A percentile compares a stretch with the other conserved stretches of the same genome.
phyloP scores from a whole-genome alignment of 2,329 filamentous ascomycete genomes.

The Pyrenochaeta sp. region DNA sequence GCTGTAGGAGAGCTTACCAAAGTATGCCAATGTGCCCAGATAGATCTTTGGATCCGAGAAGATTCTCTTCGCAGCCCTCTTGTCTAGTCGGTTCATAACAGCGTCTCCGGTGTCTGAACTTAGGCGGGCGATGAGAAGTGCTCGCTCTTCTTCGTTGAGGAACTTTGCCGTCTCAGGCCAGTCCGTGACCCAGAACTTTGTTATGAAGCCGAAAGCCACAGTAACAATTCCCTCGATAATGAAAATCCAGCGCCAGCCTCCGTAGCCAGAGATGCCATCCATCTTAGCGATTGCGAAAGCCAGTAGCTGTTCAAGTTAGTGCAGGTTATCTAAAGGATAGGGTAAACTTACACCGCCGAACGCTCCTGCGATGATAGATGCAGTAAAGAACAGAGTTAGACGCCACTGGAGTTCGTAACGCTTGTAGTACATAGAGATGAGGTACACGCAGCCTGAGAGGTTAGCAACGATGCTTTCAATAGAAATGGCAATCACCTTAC shows the following conservation, averaged over 20 bases:
- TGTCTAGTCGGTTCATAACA: slow-evolving; percentile 63
- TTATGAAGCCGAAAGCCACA: slow-evolving; percentile 48
- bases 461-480: slow-evolving; percentile 3
- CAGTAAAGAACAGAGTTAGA: slow-evolving; percentile 51
- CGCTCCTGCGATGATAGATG: slow-evolving; percentile 51
- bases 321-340: not conserved
- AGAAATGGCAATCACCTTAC: slow-evolving; percentile 10
- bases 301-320: slow-evolving; percentile 35
- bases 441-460: slow-evolving; percentile 35
- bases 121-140: slow-evolving; percentile 38
- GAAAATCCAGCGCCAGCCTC: slow-evolving; percentile 47
- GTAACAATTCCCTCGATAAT: slow-evolving; percentile 43
- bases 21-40: slow-evolving; percentile 29
- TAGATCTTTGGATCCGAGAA: slow-evolving; percentile 47
- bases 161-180: slow-evolving; percentile 51
- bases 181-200: slow-evolving; percentile 62
- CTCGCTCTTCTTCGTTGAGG: slow-evolving; percentile 33
- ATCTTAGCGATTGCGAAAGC: slow-evolving; percentile 65
- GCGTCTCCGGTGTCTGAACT: slow-evolving; percentile 38
- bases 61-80: slow-evolving; percentile 55
- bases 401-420: slow-evolving; percentile 53
- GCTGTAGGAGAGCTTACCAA: slow-evolving; percentile 15
- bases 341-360: slow-evolving; percentile 47
- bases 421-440: slow-evolving; percentile 52
- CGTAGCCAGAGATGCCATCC: slow-evolving; percentile 58